A percentile compares a stretch with the other conserved stretches of the same genome.
These are phyloP conservation scores for Hamamelis virginiana DNA, from an alignment of 164 flowering plant genomes.

Conservation along the genomic window DNA sequence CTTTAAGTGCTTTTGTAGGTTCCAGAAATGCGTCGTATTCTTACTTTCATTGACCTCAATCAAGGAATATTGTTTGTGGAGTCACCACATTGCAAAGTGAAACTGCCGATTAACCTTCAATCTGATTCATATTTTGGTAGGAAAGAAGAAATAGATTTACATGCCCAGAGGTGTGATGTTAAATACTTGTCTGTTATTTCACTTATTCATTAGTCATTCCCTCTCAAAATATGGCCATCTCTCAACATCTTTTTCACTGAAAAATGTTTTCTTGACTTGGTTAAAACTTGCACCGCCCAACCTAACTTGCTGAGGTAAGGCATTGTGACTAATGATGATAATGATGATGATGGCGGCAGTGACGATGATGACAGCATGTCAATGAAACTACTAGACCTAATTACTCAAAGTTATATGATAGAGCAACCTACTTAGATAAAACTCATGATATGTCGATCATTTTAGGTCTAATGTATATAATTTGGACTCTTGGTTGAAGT, in stretches of 20 bases:
- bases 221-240: neutral
- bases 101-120: conserved; percentile 53
- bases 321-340: too few relatives aligned
- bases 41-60: conserved; percentile 60
- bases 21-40: conserved; percentile 79
- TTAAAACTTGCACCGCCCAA: neutral
- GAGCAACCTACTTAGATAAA: too few relatives aligned
- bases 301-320: neutral
- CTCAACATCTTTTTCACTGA: neutral
- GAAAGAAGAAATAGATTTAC: conserved; percentile 48
- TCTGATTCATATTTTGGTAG: conserved; percentile 24
- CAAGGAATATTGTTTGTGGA: conserved; percentile 51
- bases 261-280: neutral
- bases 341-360: too few relatives aligned
- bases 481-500: too few relatives aligned
- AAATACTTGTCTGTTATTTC: neutral
- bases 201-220: neutral
- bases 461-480: too few relatives aligned
- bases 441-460: too few relatives aligned
- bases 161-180: conserved; percentile 59
- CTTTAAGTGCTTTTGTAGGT: conserved; percentile 49
- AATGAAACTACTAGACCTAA: neutral
- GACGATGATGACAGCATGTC: neutral
- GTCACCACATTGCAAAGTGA: conserved; percentile 68
- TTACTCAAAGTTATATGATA: too few relatives aligned